These are phyloP conservation scores for Boletus semigastroideus DNA, from an alignment of 1,284 basidiomycete genomes.

Conservation along the genomic window DNA sequence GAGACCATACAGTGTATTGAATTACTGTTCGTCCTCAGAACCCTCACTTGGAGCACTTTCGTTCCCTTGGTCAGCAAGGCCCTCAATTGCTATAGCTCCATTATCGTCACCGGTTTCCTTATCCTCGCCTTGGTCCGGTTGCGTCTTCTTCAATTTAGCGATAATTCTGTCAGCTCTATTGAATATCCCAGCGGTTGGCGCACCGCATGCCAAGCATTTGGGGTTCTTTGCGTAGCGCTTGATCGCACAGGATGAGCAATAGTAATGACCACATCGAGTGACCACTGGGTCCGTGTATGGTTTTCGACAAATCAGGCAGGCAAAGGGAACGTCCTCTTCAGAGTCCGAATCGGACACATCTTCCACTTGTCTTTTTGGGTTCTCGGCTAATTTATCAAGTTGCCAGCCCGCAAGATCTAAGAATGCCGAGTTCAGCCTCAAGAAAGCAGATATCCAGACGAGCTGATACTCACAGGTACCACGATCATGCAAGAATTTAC, in stretches of 20 bases:
- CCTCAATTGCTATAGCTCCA: conserved; percentile 60
- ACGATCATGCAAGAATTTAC: conserved; percentile 92
- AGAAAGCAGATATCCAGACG: conserved; percentile 6
- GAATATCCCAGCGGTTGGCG: conserved; percentile 93
- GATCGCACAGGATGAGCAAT: conserved; percentile 92
- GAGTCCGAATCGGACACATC: conserved; percentile 60
- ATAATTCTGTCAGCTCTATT: conserved; percentile 86
- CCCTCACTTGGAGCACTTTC: conserved; percentile 21
- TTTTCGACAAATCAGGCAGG: conserved; percentile 94
- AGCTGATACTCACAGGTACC: conserved; percentile 66
- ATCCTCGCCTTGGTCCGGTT: conserved; percentile 47
- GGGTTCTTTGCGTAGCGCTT: conserved; percentile 92
- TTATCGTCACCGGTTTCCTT: conserved; percentile 42
- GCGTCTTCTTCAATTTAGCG: conserved; percentile 70
- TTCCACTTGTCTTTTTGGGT: conserved; percentile 57
- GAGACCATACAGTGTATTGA: conserved; percentile 24
- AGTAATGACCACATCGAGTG: conserved; percentile 97
- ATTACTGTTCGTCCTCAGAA: conserved; percentile 37
- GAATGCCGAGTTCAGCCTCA: conserved; percentile 30
- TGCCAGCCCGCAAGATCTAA: conserved; percentile 98
- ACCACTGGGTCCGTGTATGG: conserved; percentile 94
- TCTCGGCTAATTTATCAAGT: conserved; percentile 83
- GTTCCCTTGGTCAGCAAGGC: conserved; percentile 42
- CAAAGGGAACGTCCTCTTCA: conserved; percentile 94
- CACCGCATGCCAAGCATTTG: conserved; percentile 94